These are phyloP conservation scores for Camellia sinensis DNA, from an alignment of 148 eudicot species.

Conservation along the genomic window DNA sequence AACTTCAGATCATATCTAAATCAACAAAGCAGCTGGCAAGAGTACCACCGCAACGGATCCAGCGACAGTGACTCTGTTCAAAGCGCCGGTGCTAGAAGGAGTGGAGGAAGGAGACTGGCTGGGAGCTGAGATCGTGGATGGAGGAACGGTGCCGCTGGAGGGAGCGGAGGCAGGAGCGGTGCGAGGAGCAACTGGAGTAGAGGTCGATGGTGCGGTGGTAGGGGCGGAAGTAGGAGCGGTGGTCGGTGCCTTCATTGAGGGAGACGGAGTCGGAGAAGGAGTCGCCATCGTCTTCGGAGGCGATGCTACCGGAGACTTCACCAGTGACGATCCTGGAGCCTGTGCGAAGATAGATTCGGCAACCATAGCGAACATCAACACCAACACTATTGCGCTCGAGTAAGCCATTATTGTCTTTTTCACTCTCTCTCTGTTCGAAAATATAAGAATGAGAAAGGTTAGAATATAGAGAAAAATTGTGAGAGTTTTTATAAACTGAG, in stretches of 20 bases:
- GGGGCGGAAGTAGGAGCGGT: constrained; percentile 1
- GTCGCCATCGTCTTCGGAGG: constrained; percentile 22
- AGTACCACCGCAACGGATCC: constrained; percentile 43
- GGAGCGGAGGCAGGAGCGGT: too few relatives aligned
- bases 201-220: constrained; percentile 12
- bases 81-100: constrained; percentile 19
- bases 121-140: too few relatives aligned
- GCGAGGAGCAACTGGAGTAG: constrained; percentile 11
- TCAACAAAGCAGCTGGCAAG: constrained; percentile 38
- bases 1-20: constrained; percentile 41
- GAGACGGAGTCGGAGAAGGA: too few relatives aligned
- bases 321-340: constrained; percentile 31
- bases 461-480: too few relatives aligned
- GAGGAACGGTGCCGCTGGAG: too few relatives aligned
- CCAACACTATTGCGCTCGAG: constrained; percentile 20
- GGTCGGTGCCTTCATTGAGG: too few relatives aligned
- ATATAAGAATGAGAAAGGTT: too few relatives aligned
- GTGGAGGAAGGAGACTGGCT: too few relatives aligned
- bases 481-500: too few relatives aligned
- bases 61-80: constrained; percentile 36
- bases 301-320: constrained; percentile 14
- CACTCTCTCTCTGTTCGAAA: background rate
- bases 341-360: constrained; percentile 47
- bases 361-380: constrained; percentile 29
- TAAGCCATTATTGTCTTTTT: constrained; percentile 33